phyloP scores from a whole-genome alignment of 208 protist species.

The Trichomonas tenax region DNA sequence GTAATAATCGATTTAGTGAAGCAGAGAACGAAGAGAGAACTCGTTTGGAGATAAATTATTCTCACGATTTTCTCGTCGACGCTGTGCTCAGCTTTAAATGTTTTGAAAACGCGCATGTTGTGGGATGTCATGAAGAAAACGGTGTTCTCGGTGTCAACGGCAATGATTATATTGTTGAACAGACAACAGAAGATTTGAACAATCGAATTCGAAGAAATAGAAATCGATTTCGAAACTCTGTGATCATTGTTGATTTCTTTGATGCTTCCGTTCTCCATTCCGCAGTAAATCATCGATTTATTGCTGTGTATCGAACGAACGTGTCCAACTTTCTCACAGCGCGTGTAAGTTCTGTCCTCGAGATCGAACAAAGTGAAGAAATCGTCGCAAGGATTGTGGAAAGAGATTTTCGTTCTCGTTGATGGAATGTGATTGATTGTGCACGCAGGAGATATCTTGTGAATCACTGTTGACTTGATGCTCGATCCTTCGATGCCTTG shows the following conservation, averaged over 20 bases:
- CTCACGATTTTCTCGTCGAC: neutral
- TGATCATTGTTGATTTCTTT: neutral
- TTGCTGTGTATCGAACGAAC: neutral
- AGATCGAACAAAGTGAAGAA: neutral
- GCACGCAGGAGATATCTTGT: neutral
- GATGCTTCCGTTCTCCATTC: neutral
- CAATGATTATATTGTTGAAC: neutral
- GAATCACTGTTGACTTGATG: neutral
- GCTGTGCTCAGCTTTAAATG: neutral
- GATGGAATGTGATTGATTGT: neutral
- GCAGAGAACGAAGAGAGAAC: neutral
- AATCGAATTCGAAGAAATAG: neutral
- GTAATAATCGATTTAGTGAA: neutral
- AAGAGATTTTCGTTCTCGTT: neutral
- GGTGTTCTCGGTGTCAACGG: neutral
- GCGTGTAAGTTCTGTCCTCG: neutral
- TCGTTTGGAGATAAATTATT: neutral
- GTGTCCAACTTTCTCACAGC: neutral
- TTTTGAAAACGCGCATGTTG: neutral
- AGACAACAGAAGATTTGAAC: neutral
- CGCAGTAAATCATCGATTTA: neutral
- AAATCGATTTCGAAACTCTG: neutral
- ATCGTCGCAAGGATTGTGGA: neutral
- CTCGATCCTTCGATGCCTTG: neutral
- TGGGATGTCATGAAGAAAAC: neutral